A percentile compares a stretch with the other conserved stretches of the same genome.
phyloP scores from a whole-genome alignment of 2,329 filamentous ascomycete species.

The Fusarium illudens region DNA sequence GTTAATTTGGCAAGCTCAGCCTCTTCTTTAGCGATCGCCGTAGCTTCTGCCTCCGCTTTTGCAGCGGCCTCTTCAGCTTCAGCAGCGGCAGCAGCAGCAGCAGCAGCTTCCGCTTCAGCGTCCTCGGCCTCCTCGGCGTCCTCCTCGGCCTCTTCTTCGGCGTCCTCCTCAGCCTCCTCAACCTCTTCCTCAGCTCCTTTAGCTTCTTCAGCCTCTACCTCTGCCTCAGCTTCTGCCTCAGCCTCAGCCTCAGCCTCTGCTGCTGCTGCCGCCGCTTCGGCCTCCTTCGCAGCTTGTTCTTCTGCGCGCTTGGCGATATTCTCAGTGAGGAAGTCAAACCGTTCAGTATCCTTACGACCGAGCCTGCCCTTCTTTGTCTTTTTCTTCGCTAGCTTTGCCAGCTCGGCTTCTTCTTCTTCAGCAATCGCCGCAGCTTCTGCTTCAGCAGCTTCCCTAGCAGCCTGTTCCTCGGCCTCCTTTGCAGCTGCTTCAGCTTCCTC shows the following conservation, averaged over 20 bases:
- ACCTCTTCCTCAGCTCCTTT: constrained; percentile 42
- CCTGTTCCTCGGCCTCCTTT: constrained; percentile 15
- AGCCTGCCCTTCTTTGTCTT: constrained; percentile 47
- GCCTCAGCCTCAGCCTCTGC: constrained; percentile 24
- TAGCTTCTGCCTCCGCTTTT: constrained; percentile 34
- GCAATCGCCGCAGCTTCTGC: constrained; percentile 24
- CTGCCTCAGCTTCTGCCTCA: constrained; percentile 17
- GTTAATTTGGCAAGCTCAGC: constrained; percentile 53
- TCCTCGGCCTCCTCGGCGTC: constrained; percentile 9
- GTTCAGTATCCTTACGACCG: constrained; percentile 36
- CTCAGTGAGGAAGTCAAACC: constrained; percentile 19
- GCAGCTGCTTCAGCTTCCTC: constrained; percentile 36
- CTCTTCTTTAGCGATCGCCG: constrained; percentile 41
- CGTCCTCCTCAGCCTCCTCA: constrained; percentile 31
- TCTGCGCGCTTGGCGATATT: constrained; percentile 7
- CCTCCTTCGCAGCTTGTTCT: constrained; percentile 3
- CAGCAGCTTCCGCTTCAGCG: constrained; percentile 31
- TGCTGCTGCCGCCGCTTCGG: constrained; percentile 27
- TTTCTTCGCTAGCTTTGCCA: constrained; percentile 49
- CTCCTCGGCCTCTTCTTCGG: constrained; percentile 45
- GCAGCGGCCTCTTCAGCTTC: constrained; percentile 22
- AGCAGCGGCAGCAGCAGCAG: constrained; percentile 36
- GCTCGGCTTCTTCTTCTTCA: constrained; percentile 53
- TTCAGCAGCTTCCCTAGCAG: constrained; percentile 3
- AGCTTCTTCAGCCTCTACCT: constrained; percentile 32